phyloP scores from a whole-genome alignment of 1,284 basidiomycete genomes.

The Cryptococcus sp. region DNA sequence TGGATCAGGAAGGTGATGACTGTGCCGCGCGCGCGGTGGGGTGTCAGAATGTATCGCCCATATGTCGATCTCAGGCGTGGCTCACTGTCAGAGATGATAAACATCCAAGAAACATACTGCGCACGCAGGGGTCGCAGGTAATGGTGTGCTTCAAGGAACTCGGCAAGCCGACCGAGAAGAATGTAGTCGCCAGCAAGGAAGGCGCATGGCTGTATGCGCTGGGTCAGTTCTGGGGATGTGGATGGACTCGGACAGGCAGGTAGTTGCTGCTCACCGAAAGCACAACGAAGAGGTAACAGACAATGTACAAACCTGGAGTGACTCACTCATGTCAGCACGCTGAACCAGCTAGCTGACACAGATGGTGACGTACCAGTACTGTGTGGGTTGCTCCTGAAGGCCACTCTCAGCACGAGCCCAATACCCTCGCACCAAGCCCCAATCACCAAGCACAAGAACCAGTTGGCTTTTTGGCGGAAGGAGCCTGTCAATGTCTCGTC shows the following conservation, averaged over 20 bases:
- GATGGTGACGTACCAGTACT: conserved; percentile 28
- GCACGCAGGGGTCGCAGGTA: conserved; percentile 53
- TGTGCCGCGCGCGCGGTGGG: conserved; percentile 45
- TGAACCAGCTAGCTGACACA: too few relatives aligned
- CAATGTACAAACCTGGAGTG: conserved; percentile 53
- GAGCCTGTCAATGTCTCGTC: conserved; percentile 8
- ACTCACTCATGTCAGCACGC: background rate
- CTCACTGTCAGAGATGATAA: conserved; percentile 56
- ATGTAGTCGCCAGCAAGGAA: conserved; percentile 59
- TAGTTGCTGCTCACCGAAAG: conserved; percentile 55
- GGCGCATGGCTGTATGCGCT: conserved; percentile 59
- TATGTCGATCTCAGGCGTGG: conserved; percentile 46
- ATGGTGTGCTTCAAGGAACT: conserved; percentile 54
- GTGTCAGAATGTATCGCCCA: conserved; percentile 1
- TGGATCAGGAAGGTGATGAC: conserved; percentile 67
- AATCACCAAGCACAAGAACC: conserved; percentile 63
- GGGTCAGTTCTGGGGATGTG: background rate
- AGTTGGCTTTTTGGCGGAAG: conserved; percentile 56
- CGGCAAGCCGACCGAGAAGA: conserved; percentile 59
- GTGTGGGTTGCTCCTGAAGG: conserved; percentile 43
- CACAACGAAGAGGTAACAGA: conserved; percentile 61
- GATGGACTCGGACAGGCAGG: background rate
- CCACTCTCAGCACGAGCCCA: conserved; percentile 46
- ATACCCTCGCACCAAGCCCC: conserved; percentile 58
- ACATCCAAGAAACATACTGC: conserved; percentile 23